Conservation (phyloP, 352 stramenopile species). For the Phytophthora hibernalis region DNA sequence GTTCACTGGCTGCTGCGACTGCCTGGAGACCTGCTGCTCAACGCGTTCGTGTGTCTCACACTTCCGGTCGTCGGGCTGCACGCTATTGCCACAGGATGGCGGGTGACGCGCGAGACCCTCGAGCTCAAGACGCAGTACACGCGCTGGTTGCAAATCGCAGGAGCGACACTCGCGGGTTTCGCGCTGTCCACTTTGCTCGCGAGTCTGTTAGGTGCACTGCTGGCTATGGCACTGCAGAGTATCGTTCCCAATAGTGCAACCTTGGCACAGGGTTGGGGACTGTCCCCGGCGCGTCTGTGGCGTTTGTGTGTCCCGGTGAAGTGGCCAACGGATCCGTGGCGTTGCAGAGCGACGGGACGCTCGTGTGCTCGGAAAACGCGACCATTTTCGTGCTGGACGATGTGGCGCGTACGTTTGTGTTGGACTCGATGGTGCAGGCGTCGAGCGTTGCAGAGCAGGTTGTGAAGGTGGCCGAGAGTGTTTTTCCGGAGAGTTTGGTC, state of each 20-base stretch:
- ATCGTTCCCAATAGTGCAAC: constrained; percentile 36
- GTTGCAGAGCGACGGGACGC: constrained; percentile 44
- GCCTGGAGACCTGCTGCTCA: constrained; percentile 24
- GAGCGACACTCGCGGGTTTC: constrained; percentile 39
- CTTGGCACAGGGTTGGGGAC: constrained; percentile 32
- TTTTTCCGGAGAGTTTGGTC: constrained; percentile 44
- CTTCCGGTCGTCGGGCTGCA: constrained; percentile 24
- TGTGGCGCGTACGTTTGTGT: constrained; percentile 41
- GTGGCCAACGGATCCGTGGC: constrained; percentile 36
- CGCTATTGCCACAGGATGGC: constrained; percentile 14
- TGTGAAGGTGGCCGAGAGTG: constrained; percentile 32
- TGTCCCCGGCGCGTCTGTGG: constrained; percentile 20
- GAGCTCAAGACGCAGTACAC: constrained; percentile 9
- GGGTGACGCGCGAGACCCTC: constrained; percentile 8
- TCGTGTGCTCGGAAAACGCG: constrained; percentile 45
- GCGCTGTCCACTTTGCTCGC: constrained; percentile 47
- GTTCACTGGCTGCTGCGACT: constrained; percentile 51
- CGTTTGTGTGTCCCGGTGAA: constrained; percentile 31
- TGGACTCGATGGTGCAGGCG: constrained; percentile 19
- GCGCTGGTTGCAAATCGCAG: constrained; percentile 23
- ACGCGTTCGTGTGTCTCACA: constrained; percentile 23
- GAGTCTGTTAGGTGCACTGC: constrained; percentile 55
- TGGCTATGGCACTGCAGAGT: constrained; percentile 46
- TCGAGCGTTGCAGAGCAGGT: constrained; percentile 41
- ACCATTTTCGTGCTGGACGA: constrained; percentile 63